Conservation (phyloP, 2,329 filamentous ascomycete species). For the Sporothrix inflata region DNA sequence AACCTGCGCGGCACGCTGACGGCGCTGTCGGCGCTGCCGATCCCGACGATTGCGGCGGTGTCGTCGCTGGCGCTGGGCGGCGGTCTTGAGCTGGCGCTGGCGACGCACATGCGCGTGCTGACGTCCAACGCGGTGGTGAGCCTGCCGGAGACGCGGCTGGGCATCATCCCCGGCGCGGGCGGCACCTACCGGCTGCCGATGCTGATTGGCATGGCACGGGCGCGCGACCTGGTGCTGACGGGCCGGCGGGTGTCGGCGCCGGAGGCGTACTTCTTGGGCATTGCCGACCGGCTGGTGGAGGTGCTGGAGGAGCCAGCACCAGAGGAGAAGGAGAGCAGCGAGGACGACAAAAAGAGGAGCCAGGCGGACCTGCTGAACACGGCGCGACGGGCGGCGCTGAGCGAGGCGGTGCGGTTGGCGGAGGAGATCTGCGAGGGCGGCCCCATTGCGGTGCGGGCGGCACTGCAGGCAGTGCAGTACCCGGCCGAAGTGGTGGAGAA, state of each 20-base stretch:
- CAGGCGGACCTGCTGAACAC: conserved; percentile 52
- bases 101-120: conserved; percentile 87
- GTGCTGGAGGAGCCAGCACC: conserved; percentile 47
- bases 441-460: conserved; percentile 79
- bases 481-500: conserved; percentile 80
- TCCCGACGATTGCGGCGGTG: conserved; percentile 89
- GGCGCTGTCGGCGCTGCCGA: conserved; percentile 72
- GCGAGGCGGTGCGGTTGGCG: conserved; percentile 77
- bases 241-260: conserved; percentile 80
- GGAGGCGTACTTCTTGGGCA: conserved; percentile 88
- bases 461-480: conserved; percentile 75
- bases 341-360: conserved; percentile 40
- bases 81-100: conserved; percentile 88
- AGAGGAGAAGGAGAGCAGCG: conserved; percentile 45
- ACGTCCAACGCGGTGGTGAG: conserved; percentile 76
- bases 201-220: conserved; percentile 77
- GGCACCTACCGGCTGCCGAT: conserved; percentile 86
- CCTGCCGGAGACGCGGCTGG: conserved; percentile 88
- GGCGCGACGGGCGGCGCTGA: conserved; percentile 70
- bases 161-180: conserved; percentile 92
- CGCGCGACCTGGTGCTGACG: conserved; percentile 88
- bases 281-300: conserved; percentile 89
- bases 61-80: conserved; percentile 87
- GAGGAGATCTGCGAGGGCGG: conserved; percentile 81
- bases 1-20: conserved; percentile 77